Evolutionary conservation across 768 basidiomycete genomes (phyloP), one percentile per base, ranked within the genome.

Genomic region (Glaciozyma martinii): DNA sequence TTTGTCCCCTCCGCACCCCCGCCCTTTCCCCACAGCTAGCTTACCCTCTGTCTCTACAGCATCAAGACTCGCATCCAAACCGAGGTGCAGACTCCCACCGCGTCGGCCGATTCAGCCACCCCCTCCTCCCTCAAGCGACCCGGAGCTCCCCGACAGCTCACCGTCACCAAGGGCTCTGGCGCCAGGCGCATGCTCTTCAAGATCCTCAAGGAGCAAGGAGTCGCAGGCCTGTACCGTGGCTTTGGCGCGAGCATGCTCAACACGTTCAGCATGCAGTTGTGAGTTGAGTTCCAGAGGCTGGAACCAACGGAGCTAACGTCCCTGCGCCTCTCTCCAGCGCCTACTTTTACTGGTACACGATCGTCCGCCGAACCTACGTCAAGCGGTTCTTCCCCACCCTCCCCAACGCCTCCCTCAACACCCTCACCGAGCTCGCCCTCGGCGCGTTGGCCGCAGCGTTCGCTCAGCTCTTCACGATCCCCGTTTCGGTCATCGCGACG

Each of bases 291-390:
- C 32, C 52, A 2, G 29, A 25, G 59, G 21, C 5, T 15, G 15
- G 15, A 32, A 29, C 4, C 32, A 2, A 2, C 25, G 21, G 40
- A 37, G 57, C 43, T 29, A 32, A 37, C 47, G 43, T 25, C 33
- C 40, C 47, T 21, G 7, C 15, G 50, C 7, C n/a, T 29, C 25
- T 27, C 33, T 49, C 65, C 59, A 71, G 69, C 75, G 94, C 95
- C 30, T 99, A 99, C 79, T 99, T 99, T 82, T 98, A 94, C 82
- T 98, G 95, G 80, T 97, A 98, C 76, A 88, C 92, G 27, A 81
- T 91, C 76, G 87, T 98, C 30, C 84, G 95, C 70, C 84, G 81
- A 27, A 82, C 87, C 7, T 92, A 92, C 77, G 83, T 88, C 71
- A 86, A 84, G 73, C 83, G 89, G 23, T 77, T 90, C 56, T 70